phyloP scores from a whole-genome alignment of 352 stramenopile species.

The Globisporangium mamillatum region DNA sequence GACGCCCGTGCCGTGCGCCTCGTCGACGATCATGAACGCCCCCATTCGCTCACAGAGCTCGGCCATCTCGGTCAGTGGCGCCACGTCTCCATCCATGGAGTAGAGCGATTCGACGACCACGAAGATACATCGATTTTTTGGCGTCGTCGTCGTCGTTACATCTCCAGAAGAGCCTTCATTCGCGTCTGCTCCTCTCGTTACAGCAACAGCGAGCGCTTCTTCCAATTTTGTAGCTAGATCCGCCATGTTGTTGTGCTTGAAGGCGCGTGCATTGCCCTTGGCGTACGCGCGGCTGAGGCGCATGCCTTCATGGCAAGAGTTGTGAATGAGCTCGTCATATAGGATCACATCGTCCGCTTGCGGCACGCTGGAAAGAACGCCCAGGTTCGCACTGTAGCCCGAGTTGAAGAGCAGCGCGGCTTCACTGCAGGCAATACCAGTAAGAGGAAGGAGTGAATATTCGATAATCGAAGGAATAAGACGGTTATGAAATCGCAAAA shows the following conservation, averaged over 20 bases:
- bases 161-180: neutral
- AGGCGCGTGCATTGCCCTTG: slow-evolving; percentile 46
- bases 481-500: neutral
- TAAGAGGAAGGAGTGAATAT: neutral
- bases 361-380: slow-evolving; percentile 91
- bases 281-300: slow-evolving; percentile 76
- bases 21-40: slow-evolving; percentile 94
- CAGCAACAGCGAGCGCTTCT: neutral
- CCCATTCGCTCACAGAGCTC: slow-evolving; percentile 73
- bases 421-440: slow-evolving; percentile 38
- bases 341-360: slow-evolving; percentile 90
- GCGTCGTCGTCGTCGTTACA: neutral
- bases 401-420: slow-evolving; percentile 95
- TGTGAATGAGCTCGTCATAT: slow-evolving; percentile 97
- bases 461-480: slow-evolving; percentile 17
- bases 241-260: slow-evolving; percentile 91
- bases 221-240: slow-evolving; percentile 77
- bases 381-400: slow-evolving; percentile 96
- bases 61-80: slow-evolving; percentile 86
- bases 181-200: neutral
- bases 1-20: slow-evolving; percentile 94
- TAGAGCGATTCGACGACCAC: slow-evolving; percentile 98
- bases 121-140: slow-evolving; percentile 61
- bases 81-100: slow-evolving; percentile 97
- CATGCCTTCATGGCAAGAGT: slow-evolving; percentile 94